Base-by-base conservation (phyloP, 2,329 filamentous ascomycete genomes). In the Amylocarpus encephaloides region DNA sequence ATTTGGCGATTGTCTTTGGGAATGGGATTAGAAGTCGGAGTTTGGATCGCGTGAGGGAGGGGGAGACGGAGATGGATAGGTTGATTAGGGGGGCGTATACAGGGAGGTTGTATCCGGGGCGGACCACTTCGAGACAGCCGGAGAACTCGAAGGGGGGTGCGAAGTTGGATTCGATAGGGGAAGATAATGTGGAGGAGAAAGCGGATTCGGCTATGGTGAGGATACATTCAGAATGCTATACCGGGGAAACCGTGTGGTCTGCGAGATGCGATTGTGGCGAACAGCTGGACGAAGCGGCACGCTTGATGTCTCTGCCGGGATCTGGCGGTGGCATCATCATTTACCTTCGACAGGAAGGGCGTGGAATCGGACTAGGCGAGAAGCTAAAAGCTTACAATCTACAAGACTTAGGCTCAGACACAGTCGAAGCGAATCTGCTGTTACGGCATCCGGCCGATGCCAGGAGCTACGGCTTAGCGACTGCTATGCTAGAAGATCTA, bases 311-410 rank as follows among this genome's bases (percentile, higher is more conserved):
- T 13, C 73, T 90, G 26, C 83, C 82, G 9, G 67, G 74, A 75
- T 60, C 78, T 74, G 2, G 75, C 1, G 91, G 91, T 13, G 93
- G 93, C 32, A 90, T 95, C 48, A 95, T 98, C 58, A 84, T 98
- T 60, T 98, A 98, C 65, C 76, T 98, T 18, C 85, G 93, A 18
- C 93, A 98, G 69, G 93, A 98, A 71, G 93, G 93, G 0, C 86
- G 93, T 19, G 93, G 93, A 2, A 98, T 98, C 57, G 93, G 93
- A 0, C 77, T 98, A 0, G 86, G 88, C 2, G 91, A 95, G 71
- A 98, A 98, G 70, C 77, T 98, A 35, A 97, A 98, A 71, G 93
- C 93, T 4, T 98, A 98, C 70, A 98, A 98, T 64, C 74, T 98
- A 39, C 93, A 98, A 67, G 93, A 98, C 70, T 74, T 98, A 22